A percentile compares a stretch with the other conserved stretches of the same genome.
Conservation (phyloP, 2,329 filamentous ascomycete species). For the Penicillium palitans region DNA sequence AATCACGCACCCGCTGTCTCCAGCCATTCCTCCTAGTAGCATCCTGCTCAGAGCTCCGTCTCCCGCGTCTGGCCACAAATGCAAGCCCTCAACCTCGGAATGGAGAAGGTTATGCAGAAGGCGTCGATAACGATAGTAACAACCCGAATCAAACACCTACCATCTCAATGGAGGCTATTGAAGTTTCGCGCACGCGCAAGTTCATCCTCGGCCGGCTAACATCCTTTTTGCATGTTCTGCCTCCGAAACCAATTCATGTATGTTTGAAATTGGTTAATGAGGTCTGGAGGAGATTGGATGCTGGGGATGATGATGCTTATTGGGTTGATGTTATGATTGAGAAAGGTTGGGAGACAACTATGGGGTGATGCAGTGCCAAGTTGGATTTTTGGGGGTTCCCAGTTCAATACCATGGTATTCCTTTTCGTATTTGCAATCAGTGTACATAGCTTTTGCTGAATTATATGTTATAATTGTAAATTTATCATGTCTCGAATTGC, state of each 20-base stretch:
- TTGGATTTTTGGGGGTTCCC: not conserved
- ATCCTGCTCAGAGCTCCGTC: slow-evolving; percentile 52
- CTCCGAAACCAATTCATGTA: slow-evolving; percentile 53
- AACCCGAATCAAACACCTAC: slow-evolving; percentile 30
- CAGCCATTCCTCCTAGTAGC: slow-evolving; percentile 56
- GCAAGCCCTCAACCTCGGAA: not conserved
- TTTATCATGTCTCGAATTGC: not conserved
- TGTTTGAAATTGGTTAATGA: slow-evolving; percentile 54
- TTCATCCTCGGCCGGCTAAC: slow-evolving; percentile 53
- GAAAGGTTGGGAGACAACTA: slow-evolving; percentile 58
- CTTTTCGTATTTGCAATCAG: not conserved
- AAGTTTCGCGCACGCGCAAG: slow-evolving; percentile 50
- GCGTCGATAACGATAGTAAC: slow-evolving; percentile 19
- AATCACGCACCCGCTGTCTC: slow-evolving; percentile 55
- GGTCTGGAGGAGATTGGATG: slow-evolving; percentile 55
- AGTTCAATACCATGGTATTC: not conserved
- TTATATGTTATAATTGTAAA: not conserved
- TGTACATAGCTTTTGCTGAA: not conserved
- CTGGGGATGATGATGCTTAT: slow-evolving; percentile 48
- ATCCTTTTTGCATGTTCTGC: slow-evolving; percentile 48
- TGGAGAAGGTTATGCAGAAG: not conserved
- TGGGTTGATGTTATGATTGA: slow-evolving; percentile 61
- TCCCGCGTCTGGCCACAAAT: slow-evolving; percentile 37
- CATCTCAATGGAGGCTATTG: slow-evolving; percentile 44
- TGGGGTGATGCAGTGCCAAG: slow-evolving; percentile 36